Evolutionary conservation across 2,329 filamentous ascomycete genomes (phyloP).

Genomic region (Myriosclerotinia duriaeana): DNA sequence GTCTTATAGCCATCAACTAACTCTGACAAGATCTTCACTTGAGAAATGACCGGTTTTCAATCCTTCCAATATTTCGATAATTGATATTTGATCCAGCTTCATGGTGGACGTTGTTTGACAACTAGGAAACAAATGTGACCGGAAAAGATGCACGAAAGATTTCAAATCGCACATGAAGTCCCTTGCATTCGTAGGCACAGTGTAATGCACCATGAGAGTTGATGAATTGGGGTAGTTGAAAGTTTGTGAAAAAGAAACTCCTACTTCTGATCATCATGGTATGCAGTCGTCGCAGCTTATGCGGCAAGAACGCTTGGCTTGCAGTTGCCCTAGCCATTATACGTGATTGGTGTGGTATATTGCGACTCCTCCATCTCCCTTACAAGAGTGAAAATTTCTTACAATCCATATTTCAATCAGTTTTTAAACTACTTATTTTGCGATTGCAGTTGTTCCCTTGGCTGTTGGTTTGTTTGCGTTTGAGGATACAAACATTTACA

Average conservation of each 20-base stretch:
- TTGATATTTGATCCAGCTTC: slow-evolving; percentile 13
- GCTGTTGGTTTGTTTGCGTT: background rate
- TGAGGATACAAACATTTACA: background rate
- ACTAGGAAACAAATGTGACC: background rate
- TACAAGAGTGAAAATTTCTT: background rate
- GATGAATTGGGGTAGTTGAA: background rate
- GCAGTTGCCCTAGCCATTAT: background rate
- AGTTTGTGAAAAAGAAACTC: background rate
- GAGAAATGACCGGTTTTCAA: background rate
- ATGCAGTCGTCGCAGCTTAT: background rate
- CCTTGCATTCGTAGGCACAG: background rate
- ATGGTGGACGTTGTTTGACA: background rate
- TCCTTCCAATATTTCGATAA: slow-evolving; percentile 1
- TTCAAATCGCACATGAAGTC: background rate
- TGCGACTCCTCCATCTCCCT: background rate
- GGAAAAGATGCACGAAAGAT: background rate
- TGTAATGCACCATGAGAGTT: background rate
- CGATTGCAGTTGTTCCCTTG: background rate
- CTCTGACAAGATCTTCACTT: slow-evolving; percentile 21
- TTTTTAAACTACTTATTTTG: background rate
- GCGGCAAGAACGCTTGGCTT: background rate
- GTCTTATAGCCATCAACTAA: background rate
- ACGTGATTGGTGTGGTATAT: slow-evolving; percentile 5
- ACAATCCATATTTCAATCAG: background rate
- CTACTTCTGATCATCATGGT: too few species aligned